Conservation (phyloP, 148 eudicot genomes). For the Pharnaceum exiguum region DNA sequence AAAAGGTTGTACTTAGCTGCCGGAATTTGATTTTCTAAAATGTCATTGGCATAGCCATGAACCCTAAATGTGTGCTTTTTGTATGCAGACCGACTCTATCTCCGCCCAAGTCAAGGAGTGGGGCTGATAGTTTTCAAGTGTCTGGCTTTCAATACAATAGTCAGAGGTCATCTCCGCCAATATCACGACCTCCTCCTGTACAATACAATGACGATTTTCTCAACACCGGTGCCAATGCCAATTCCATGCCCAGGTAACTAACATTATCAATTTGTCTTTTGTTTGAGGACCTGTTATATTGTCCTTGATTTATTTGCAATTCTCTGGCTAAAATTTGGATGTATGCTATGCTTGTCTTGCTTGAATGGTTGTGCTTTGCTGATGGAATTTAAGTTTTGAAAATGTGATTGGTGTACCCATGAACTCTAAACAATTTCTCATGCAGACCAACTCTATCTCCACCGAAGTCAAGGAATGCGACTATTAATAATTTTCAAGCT, state of each 20-base stretch:
- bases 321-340: background rate
- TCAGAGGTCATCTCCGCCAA: slow-evolving; percentile 19
- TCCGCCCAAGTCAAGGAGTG: slow-evolving; percentile 36
- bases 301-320: slow-evolving; percentile 6
- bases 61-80: slow-evolving; percentile 10
- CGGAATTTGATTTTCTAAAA: background rate
- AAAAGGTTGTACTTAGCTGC: background rate
- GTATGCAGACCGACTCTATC: slow-evolving; percentile 41
- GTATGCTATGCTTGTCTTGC: no score
- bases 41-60: slow-evolving; percentile 1
- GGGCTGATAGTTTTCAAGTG: slow-evolving; percentile 17
- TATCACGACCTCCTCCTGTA: slow-evolving; percentile 43
- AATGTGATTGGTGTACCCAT: slow-evolving; percentile 7
- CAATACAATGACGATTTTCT: slow-evolving; percentile 29
- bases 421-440: slow-evolving; percentile 15
- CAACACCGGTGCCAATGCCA: slow-evolving; percentile 18
- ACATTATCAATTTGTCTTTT: no score
- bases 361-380: background rate
- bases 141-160: slow-evolving; percentile 18
- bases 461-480: slow-evolving; percentile 30
- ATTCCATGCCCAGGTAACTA: slow-evolving; percentile 37
- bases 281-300: background rate
- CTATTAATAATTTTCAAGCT: slow-evolving; percentile 13
- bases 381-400: background rate
- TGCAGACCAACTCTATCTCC: slow-evolving; percentile 46